Evolutionary conservation across 805 yeast species (phyloP).

Genomic region (Candida nitratophila): DNA sequence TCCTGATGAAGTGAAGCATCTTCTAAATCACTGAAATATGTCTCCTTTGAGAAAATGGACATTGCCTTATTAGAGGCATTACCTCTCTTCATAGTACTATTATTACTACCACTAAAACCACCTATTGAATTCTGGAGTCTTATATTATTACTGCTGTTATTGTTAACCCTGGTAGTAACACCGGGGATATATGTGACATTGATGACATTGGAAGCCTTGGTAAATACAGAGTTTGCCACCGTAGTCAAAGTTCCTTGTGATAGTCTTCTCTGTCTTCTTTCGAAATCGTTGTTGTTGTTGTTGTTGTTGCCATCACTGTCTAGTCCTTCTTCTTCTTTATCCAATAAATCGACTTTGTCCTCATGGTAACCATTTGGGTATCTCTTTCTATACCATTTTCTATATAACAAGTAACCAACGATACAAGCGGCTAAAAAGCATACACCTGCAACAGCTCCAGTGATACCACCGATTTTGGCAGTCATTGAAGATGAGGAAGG

Average conservation of each 20-base stretch:
- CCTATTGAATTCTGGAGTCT: not conserved
- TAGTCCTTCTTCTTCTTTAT: constrained; percentile 14
- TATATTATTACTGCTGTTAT: not conserved
- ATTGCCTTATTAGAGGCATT: constrained; percentile 12
- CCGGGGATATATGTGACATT: constrained; percentile 96
- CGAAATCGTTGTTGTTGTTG: constrained; percentile 9
- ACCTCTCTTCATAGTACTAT: not conserved
- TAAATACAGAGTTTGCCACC: constrained; percentile 56
- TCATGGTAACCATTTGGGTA: constrained; percentile 24
- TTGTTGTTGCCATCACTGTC: constrained; percentile 10
- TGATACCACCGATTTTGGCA: constrained; percentile 49
- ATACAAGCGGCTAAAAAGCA: constrained; percentile 30
- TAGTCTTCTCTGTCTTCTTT: constrained; percentile 14
- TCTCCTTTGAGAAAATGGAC: constrained; percentile 25
- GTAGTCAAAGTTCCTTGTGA: constrained; percentile 25
- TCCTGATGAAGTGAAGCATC: constrained; percentile 27
- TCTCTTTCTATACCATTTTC: constrained; percentile 33
- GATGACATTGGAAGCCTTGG: constrained; percentile 79
- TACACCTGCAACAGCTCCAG: constrained; percentile 70
- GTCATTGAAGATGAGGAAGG: constrained; percentile 4
- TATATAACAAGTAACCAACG: constrained; percentile 33
- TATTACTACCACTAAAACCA: too few species aligned
- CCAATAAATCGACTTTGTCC: constrained; percentile 15
- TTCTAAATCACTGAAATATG: constrained; percentile 26
- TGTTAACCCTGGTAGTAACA: constrained; percentile 55